Evolutionary conservation across 441 rosid species (phyloP).

Genomic region (Pelargonium australe): DNA sequence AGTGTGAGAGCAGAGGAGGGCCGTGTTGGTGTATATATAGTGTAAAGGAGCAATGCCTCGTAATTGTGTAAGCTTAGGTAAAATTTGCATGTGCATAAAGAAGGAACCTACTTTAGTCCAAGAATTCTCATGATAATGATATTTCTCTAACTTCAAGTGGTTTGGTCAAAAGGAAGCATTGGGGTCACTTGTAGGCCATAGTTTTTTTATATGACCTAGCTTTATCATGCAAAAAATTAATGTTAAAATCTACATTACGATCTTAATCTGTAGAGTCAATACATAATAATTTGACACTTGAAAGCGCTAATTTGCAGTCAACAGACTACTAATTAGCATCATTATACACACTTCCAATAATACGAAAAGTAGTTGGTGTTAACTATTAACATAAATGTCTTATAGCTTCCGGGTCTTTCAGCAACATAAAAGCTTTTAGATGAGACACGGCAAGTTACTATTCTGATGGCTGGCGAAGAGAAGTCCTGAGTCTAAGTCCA

Average conservation of each 20-base stretch:
- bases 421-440: not conserved
- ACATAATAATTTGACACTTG: slow-evolving; percentile 1
- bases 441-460: not conserved
- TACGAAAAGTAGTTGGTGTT: not conserved
- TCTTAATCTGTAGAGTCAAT: not conserved
- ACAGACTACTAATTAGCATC: not conserved
- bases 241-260: not conserved
- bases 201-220: not conserved
- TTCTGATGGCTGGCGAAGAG: not conserved
- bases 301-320: not conserved
- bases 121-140: not conserved
- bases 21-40: not conserved
- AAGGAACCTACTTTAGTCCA: not conserved
- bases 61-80: too few species aligned
- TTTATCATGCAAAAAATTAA: not conserved
- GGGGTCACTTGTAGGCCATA: not conserved
- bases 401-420: not conserved
- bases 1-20: too few species aligned
- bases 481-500: slow-evolving; percentile 11
- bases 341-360: not conserved
- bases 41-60: not conserved
- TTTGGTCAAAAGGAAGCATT: not conserved
- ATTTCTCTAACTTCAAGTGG: not conserved
- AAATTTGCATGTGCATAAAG: not conserved
- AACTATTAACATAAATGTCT: not conserved